Evolutionary conservation across 768 basidiomycete species (phyloP).

Genomic region (Suillus paluster): DNA sequence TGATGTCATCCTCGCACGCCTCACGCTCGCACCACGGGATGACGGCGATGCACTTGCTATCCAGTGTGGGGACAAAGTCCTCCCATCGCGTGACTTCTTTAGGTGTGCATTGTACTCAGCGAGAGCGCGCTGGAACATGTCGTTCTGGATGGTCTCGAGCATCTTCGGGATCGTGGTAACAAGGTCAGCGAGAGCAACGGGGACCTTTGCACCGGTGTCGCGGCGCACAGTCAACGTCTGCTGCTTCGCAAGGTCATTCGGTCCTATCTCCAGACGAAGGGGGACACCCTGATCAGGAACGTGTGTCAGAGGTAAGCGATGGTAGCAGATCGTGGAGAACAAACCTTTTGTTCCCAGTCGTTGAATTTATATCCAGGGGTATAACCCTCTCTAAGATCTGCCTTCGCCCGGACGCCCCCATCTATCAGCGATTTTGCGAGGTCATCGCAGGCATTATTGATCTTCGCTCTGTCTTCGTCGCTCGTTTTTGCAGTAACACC

Average conservation of each 20-base stretch:
- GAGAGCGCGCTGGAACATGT: conserved; percentile 85
- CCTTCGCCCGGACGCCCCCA: conserved; percentile 79
- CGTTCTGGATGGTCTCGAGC: conserved; percentile 84
- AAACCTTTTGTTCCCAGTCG: conserved; percentile 97
- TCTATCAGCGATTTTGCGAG: conserved; percentile 76
- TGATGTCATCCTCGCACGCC: conserved; percentile 96
- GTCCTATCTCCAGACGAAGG: conserved; percentile 95
- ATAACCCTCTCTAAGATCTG: conserved; percentile 93
- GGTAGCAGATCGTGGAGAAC: conserved; percentile 15
- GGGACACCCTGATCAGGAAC: conserved; percentile 77
- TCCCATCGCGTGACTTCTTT: conserved; percentile 84
- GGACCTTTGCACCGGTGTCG: conserved; percentile 64
- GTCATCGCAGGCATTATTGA: conserved; percentile 79
- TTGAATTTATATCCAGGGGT: conserved; percentile 99
- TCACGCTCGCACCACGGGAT: conserved; percentile 97
- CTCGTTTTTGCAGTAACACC: conserved; percentile 88
- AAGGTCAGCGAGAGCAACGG: conserved; percentile 56
- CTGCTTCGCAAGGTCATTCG: conserved; percentile 82
- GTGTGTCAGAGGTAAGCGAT: neutral
- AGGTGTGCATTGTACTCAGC: conserved; percentile 71
- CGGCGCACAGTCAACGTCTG: conserved; percentile 88
- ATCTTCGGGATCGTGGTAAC: conserved; percentile 57
- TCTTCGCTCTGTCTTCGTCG: conserved; percentile 65
- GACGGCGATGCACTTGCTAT: conserved; percentile 83
- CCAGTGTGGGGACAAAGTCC: conserved; percentile 88